Evolutionary conservation across 306 rosid genomes (phyloP).

Genomic region (Glycine soja): DNA sequence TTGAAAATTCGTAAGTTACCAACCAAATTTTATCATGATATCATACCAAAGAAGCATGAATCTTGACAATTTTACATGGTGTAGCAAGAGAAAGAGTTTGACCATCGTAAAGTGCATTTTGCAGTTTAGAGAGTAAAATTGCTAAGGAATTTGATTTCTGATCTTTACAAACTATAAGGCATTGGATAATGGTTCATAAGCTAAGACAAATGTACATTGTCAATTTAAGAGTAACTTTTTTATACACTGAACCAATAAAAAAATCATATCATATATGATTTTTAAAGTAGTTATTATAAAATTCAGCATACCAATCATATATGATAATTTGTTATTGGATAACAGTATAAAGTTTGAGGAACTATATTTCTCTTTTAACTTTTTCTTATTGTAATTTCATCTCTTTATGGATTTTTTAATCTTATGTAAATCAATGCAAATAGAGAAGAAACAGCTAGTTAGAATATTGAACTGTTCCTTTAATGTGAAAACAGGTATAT

Average conservation of each 20-base stretch:
- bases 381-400: no score
- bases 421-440: neutral
- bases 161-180: neutral
- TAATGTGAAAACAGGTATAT: conserved; percentile 55
- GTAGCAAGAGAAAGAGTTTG: conserved; percentile 23
- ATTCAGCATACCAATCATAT: neutral
- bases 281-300: neutral
- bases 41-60: neutral
- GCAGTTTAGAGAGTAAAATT: conserved; percentile 19
- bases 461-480: conserved; percentile 17
- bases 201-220: neutral
- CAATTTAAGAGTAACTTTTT: neutral
- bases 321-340: neutral
- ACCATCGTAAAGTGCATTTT: conserved; percentile 6
- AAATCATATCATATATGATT: neutral
- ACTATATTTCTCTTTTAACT: no score
- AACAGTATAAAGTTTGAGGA: neutral
- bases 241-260: neutral
- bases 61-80: neutral
- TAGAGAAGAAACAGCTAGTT: neutral
- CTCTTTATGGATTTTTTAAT: neutral
- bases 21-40: conserved; percentile 27
- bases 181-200: neutral
- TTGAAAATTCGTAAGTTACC: conserved; percentile 43
- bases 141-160: neutral